A percentile compares a stretch with the other conserved stretches of the same genome.
Evolutionary conservation across 169 alveolate species (phyloP).

Genomic region (Besnoitia besnoiti): DNA sequence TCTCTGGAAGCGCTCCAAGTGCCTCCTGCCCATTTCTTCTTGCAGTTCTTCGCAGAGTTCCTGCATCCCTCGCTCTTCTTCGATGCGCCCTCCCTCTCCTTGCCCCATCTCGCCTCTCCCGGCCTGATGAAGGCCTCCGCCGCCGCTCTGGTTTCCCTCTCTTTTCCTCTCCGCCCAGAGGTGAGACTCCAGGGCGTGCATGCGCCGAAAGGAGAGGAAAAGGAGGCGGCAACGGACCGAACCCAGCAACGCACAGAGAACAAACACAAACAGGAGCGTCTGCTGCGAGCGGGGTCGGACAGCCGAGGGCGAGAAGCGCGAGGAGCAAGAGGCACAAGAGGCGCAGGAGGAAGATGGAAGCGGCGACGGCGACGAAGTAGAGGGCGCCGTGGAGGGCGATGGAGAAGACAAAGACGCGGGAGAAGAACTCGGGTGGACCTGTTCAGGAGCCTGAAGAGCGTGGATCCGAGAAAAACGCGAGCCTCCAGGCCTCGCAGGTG

Average conservation of each 20-base stretch:
- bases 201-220: not conserved
- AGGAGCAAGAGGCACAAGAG: not conserved
- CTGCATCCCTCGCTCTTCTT: no score
- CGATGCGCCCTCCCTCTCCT: no score
- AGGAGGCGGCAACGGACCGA: not conserved
- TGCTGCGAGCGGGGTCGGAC: not conserved
- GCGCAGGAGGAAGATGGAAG: not conserved
- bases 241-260: not conserved
- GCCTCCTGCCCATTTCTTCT: no score
- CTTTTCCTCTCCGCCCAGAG: not conserved
- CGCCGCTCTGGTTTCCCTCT: not conserved
- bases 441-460: no score
- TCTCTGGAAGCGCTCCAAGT: no score
- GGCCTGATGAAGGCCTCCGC: not conserved
- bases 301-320: not conserved
- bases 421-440: no score
- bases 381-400: not conserved
- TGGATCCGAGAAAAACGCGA: no score
- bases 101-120: no score
- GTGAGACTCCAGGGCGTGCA: not conserved
- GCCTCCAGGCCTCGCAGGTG: no score
- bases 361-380: not conserved
- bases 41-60: no score
- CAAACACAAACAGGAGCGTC: not conserved
- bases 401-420: not conserved